Percentiles rank a stretch among this genome's conserved stretches.
phyloP scores from a whole-genome alignment of 23 red algal species.

The Rhodosorus marinus region DNA sequence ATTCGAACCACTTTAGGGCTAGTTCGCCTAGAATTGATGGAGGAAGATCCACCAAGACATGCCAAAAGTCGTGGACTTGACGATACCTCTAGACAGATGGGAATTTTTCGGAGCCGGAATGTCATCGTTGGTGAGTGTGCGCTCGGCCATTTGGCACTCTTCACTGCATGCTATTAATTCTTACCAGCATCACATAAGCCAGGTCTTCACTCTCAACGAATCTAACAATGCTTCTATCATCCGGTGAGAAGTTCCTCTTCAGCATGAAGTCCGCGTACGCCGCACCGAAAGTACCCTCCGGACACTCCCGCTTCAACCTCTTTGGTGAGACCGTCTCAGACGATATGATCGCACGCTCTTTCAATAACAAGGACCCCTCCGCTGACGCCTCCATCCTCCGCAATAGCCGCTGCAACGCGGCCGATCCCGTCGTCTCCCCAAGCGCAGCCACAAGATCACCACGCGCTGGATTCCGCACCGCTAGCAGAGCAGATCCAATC shows the following conservation, averaged over 20 bases:
- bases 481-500: constrained; percentile 11
- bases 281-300: constrained; percentile 26
- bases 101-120: too few species aligned
- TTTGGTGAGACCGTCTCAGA: not conserved
- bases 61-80: constrained; percentile 79
- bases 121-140: constrained; percentile 12
- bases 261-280: constrained; percentile 69
- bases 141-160: constrained; percentile 14
- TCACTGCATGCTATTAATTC: too few species aligned
- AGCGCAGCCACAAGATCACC: constrained; percentile 71
- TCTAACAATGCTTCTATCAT: constrained; percentile 22
- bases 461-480: constrained; percentile 34
- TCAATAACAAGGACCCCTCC: constrained; percentile 4
- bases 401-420: constrained; percentile 5
- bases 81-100: constrained; percentile 86
- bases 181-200: constrained; percentile 49
- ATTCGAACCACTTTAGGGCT: constrained; percentile 69
- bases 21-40: constrained; percentile 70
- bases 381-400: not conserved
- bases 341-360: constrained; percentile 4
- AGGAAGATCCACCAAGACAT: constrained; percentile 63
- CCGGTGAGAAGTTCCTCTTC: constrained; percentile 20
- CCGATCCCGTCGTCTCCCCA: constrained; percentile 33
- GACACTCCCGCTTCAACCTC: not conserved
- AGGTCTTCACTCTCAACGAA: constrained; percentile 24